These are phyloP conservation scores for Plectosphaerella plurivora DNA, from an alignment of 2,329 filamentous ascomycete genomes.

Conservation along the genomic window DNA sequence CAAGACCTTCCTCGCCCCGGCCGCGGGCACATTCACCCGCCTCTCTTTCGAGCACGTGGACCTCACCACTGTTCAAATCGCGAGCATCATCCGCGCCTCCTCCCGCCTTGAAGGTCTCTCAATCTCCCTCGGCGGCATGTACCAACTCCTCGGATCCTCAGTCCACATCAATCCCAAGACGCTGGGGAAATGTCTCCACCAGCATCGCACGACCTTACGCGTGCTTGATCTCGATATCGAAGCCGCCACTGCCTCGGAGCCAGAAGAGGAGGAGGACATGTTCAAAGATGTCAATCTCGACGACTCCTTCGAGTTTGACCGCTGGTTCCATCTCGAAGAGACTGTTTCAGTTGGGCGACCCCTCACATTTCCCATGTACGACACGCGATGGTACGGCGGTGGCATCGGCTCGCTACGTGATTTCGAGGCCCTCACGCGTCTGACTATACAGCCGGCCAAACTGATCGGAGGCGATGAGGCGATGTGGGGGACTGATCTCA, in stretches of 20 bases:
- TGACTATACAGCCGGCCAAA: background rate
- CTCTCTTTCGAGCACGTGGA: conserved; percentile 6
- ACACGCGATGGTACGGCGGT: conserved; percentile 1
- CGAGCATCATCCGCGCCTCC: conserved; percentile 8
- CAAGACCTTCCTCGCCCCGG: background rate
- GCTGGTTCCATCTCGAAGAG: background rate
- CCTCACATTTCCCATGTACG: background rate
- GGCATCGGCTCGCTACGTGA: conserved; percentile 7
- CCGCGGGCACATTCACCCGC: conserved; percentile 3
- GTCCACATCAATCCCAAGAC: conserved; percentile 1
- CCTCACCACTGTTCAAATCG: background rate
- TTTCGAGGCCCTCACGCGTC: conserved; percentile 3
- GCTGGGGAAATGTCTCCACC: conserved; percentile 4
- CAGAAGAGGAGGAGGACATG: conserved; percentile 13
- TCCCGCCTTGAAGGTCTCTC: conserved; percentile 3
- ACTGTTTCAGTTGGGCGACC: background rate
- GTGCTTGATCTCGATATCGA: conserved; percentile 7
- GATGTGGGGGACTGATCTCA: background rate
- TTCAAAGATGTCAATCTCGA: conserved; percentile 27
- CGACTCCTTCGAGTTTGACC: background rate
- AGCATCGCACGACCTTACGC: conserved; percentile 3
- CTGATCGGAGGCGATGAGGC: background rate
- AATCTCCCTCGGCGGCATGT: conserved; percentile 2
- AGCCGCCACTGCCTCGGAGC: background rate
- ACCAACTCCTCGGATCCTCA: background rate